Base-by-base conservation (phyloP, 2,329 filamentous ascomycete genomes). In the Hypoxylon sp. region DNA sequence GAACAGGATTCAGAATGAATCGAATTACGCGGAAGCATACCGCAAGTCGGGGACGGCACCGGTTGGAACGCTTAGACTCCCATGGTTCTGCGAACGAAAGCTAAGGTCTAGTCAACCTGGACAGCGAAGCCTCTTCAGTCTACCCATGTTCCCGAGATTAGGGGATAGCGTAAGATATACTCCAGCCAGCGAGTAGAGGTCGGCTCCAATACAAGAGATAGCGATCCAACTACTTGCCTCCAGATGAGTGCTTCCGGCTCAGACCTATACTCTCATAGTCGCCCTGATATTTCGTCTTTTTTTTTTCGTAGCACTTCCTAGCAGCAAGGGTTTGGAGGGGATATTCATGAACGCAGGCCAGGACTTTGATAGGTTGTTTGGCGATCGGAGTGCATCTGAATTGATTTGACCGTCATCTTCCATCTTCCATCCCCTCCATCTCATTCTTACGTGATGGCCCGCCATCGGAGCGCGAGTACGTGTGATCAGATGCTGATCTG, bases 351-450 rank as follows among this genome's bases (percentile, higher is more conserved):
- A 71, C 67, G 66, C 67, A 67, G 67, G 66, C 69, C 5, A 70
- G 67, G 68, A 64, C 63, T 70, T 70, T 64, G 65, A 70, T 69
- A 69, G 63, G 69, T 69, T 64, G 69, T 70, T 70, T 64, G 69
- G 69, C 68, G 69, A 70, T 67, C 66, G 69, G 69, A 70, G 69
- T 70, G 69, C 69, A 70, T 70, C 65, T 68, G 68, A 71, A 69
- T 69, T 70, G 62, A 71, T 65, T 66, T 71, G 67, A 66, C 68
- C 68, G 66, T 66, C 68, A 68, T 65, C 67, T 67, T 68, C 53
- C n/a, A n/a, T n/a, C n/a, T n/a, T n/a, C n/a, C n/a, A n/a, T n/a
- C n/a, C n/a, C n/a, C 55, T 41, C 35, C 38, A 35, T 52, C 27
- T 48, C 35, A 24, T 41, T 15, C 8, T 41, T 24, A 41, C 18